These are phyloP conservation scores for Alternaria sp. DNA, from an alignment of 2,329 filamentous ascomycete species.

Conservation along the genomic window DNA sequence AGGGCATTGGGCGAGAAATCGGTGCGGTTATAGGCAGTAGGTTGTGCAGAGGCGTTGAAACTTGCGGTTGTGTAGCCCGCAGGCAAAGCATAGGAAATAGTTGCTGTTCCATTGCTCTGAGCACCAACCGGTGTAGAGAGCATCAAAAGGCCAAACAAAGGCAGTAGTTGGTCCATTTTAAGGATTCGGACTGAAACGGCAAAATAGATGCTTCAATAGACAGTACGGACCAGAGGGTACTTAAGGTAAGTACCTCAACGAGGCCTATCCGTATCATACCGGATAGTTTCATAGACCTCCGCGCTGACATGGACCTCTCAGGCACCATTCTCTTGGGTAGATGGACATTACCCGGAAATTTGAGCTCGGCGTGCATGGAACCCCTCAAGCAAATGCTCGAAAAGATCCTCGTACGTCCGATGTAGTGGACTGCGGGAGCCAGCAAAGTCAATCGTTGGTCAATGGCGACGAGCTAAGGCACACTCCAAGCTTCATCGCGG, in stretches of 20 bases:
- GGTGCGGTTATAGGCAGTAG: constrained; percentile 53
- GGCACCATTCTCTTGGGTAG: constrained; percentile 5
- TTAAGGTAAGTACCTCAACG: constrained; percentile 20
- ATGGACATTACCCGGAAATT: constrained; percentile 18
- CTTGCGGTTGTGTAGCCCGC: constrained; percentile 48
- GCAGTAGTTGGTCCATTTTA: constrained; percentile 32
- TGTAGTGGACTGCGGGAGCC: constrained; percentile 8
- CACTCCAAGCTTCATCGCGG: constrained; percentile 26
- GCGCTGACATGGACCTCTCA: constrained; percentile 11
- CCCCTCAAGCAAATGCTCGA: constrained; percentile 19
- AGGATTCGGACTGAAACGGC: background rate
- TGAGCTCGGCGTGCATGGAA: constrained; percentile 23
- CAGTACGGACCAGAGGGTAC: constrained; percentile 2
- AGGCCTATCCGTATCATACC: constrained; percentile 9
- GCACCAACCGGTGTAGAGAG: constrained; percentile 20
- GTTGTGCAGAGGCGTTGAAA: constrained; percentile 55
- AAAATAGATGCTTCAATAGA: background rate
- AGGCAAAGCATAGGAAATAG: constrained; percentile 41
- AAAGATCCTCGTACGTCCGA: constrained; percentile 9
- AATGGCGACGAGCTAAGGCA: constrained; percentile 22
- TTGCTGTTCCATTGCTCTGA: constrained; percentile 26
- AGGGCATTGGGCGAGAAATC: constrained; percentile 59
- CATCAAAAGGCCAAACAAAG: constrained; percentile 28
- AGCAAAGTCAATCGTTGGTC: constrained; percentile 28
- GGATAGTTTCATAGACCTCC: constrained; percentile 16